Conservation (phyloP, 495 filamentous ascomycete genomes). For the Usnea hakonensis region DNA sequence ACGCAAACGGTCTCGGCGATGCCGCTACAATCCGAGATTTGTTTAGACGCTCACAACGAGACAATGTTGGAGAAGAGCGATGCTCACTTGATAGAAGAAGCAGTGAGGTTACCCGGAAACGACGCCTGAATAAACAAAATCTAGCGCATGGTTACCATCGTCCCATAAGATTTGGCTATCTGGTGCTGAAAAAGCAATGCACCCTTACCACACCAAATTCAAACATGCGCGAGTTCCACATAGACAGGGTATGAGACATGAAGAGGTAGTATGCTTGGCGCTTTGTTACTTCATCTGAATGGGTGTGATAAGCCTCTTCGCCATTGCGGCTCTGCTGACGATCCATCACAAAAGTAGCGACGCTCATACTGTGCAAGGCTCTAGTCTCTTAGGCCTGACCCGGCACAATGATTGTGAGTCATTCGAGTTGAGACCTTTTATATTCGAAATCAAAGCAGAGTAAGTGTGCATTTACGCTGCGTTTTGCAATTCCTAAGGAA, state of each 20-base stretch:
- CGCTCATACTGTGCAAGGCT: neutral
- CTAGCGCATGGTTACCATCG: conserved; percentile 15
- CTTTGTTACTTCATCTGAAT: neutral
- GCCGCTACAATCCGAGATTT: conserved; percentile 23
- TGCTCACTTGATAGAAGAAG: conserved; percentile 34
- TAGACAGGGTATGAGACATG: conserved; percentile 48
- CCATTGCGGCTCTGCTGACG: neutral
- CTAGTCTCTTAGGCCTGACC: neutral
- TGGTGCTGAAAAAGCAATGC: conserved; percentile 33
- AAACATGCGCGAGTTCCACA: conserved; percentile 53
- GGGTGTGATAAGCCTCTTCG: neutral
- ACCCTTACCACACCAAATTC: conserved; percentile 43
- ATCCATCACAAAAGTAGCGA: neutral
- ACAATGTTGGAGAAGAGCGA: neutral
- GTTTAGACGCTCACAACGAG: neutral
- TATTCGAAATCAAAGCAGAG: neutral
- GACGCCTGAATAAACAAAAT: conserved; percentile 44
- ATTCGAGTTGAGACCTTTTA: neutral
- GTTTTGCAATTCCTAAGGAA: neutral
- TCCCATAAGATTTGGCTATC: conserved; percentile 17
- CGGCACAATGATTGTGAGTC: neutral
- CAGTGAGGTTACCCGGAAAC: conserved; percentile 38
- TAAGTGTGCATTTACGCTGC: neutral
- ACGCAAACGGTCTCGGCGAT: conserved; percentile 31
- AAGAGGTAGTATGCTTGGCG: conserved; percentile 30